A percentile compares a stretch with the other conserved stretches of the same genome.
Conservation (phyloP, 1,139 yeast genomes). For the Entelexis paramagnoliae region DNA sequence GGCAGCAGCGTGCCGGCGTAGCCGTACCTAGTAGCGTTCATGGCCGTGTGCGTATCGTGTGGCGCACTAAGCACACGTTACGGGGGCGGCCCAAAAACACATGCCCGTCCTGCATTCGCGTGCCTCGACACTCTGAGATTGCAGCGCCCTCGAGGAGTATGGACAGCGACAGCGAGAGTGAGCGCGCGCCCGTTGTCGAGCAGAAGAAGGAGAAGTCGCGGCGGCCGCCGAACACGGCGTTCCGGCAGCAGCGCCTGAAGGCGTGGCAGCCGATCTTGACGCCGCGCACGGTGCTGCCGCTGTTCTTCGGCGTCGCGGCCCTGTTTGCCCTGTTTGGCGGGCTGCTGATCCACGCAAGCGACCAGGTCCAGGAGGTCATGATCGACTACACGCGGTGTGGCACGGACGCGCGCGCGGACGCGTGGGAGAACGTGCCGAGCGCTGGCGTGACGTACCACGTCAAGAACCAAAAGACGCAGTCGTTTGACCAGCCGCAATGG, state of each 20-base stretch:
- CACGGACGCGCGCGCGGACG: slow-evolving; percentile 40
- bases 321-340: slow-evolving; percentile 88
- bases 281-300: slow-evolving; percentile 78
- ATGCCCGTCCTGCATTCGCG: too few relatives aligned
- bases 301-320: slow-evolving; percentile 64
- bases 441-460: slow-evolving; percentile 48
- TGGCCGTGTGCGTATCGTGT: not conserved
- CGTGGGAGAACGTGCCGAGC: slow-evolving; percentile 51
- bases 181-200: slow-evolving; percentile 21
- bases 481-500: slow-evolving; percentile 52
- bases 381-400: slow-evolving; percentile 78
- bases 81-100: too few relatives aligned
- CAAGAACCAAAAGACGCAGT: slow-evolving; percentile 29
- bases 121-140: too few relatives aligned
- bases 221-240: slow-evolving; percentile 38
- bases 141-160: slow-evolving; percentile 16
- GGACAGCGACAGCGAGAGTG: slow-evolving; percentile 34
- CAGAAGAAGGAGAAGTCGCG: slow-evolving; percentile 31
- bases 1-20: not conserved
- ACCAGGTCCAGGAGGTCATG: slow-evolving; percentile 61
- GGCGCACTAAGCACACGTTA: too few relatives aligned
- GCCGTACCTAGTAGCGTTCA: not conserved
- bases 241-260: slow-evolving; percentile 40
- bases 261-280: slow-evolving; percentile 73
- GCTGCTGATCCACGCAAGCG: slow-evolving; percentile 74